phyloP scores from a whole-genome alignment of 2,329 filamentous ascomycete species.

The Geoglossum cookeanum region DNA sequence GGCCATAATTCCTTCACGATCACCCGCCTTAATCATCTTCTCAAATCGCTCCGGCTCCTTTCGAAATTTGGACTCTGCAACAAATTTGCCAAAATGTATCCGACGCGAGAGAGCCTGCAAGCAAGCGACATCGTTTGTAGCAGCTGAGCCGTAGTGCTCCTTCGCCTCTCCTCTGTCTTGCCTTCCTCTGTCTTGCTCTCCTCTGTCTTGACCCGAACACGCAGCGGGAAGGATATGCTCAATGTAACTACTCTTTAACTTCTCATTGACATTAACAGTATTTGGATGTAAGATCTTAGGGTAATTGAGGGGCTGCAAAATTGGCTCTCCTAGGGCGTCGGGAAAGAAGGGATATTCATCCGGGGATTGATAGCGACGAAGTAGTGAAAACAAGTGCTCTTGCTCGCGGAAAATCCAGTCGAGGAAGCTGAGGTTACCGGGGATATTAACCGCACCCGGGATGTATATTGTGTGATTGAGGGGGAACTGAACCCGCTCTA shows the following conservation, averaged over 20 bases:
- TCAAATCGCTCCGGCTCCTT: constrained; percentile 68
- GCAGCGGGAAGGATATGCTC: constrained; percentile 64
- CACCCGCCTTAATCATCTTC: constrained; percentile 58
- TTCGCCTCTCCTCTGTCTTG: constrained; percentile 63
- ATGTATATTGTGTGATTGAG: constrained; percentile 76
- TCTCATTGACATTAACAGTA: constrained; percentile 72
- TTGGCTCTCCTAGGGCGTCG: constrained; percentile 53
- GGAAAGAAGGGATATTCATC: constrained; percentile 98
- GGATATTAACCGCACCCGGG: constrained; percentile 62
- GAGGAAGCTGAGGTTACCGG: constrained; percentile 59
- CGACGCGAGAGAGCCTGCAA: constrained; percentile 77
- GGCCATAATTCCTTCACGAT: constrained; percentile 63
- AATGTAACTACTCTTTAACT: constrained; percentile 75
- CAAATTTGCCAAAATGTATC: constrained; percentile 97
- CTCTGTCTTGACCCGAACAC: constrained; percentile 62
- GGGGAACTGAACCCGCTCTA: constrained; percentile 95
- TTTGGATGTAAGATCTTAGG: constrained; percentile 76
- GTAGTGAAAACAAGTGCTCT: constrained; percentile 76
- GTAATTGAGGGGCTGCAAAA: constrained; percentile 77
- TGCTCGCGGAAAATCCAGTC: constrained; percentile 89
- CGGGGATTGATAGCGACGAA: constrained; percentile 86
- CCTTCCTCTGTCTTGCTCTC: constrained; percentile 66
- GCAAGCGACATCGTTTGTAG: constrained; percentile 76
- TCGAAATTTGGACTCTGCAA: constrained; percentile 87
- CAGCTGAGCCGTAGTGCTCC: constrained; percentile 90